phyloP scores from a whole-genome alignment of 2,329 filamentous ascomycete genomes.

The Keithomyces neogunnii region DNA sequence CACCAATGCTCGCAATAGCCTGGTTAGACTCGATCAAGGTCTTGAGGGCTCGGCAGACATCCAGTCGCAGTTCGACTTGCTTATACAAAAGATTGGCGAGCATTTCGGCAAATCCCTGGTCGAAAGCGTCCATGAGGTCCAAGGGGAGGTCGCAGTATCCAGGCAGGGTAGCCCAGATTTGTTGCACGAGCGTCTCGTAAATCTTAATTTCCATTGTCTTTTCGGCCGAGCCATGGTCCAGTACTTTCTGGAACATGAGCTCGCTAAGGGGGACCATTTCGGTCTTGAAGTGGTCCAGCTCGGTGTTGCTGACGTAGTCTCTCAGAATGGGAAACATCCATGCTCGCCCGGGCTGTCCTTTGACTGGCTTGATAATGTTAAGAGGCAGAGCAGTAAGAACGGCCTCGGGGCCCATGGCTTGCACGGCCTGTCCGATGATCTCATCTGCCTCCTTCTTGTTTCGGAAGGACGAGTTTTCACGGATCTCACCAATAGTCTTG shows the following conservation, averaged over 20 bases:
- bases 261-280: conserved; percentile 89
- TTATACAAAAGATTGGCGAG: conserved; percentile 88
- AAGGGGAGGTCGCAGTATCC: conserved; percentile 92
- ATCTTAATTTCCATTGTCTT: conserved; percentile 98
- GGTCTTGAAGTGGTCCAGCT: conserved; percentile 72
- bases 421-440: conserved; percentile 78
- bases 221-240: conserved; percentile 71
- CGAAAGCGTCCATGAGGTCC: conserved; percentile 68
- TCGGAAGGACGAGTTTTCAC: conserved; percentile 78
- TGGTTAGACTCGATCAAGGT: conserved; percentile 88
- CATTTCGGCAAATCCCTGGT: conserved; percentile 83
- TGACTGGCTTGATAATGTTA: conserved; percentile 70
- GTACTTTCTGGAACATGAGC: conserved; percentile 76
- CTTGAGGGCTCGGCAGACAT: conserved; percentile 80
- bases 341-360: conserved; percentile 74
- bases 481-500: conserved; percentile 75
- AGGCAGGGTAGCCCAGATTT: conserved; percentile 88
- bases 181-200: conserved; percentile 90
- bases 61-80: conserved; percentile 77
- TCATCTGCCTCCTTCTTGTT: conserved; percentile 94
- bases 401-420: conserved; percentile 80
- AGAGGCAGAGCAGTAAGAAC: conserved; percentile 77
- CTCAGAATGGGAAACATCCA: conserved; percentile 92
- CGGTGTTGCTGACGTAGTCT: conserved; percentile 83
- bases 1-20: conserved; percentile 62